Evolutionary conservation across 345 rosid species (phyloP).

Genomic region (Salix brachista): DNA sequence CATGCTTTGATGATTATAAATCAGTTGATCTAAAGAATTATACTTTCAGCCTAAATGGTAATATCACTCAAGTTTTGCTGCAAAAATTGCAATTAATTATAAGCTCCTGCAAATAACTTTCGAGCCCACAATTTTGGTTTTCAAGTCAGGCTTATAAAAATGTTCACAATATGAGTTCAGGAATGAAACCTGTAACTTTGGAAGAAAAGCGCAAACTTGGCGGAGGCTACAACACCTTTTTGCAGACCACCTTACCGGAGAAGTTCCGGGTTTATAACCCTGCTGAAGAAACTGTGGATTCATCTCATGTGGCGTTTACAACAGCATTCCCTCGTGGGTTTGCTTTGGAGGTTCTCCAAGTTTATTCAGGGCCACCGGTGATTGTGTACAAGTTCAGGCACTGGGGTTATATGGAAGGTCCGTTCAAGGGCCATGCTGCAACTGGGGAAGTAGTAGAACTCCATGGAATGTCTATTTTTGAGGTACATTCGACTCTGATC

Average conservation of each 20-base stretch:
- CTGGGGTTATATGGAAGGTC: conserved; percentile 74
- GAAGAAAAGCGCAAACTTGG: conserved; percentile 42
- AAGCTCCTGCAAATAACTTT: background rate
- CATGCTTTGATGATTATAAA: conserved; percentile 33
- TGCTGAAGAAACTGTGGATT: conserved; percentile 28
- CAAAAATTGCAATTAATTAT: background rate
- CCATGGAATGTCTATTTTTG: conserved; percentile 36
- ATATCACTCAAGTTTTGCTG: background rate
- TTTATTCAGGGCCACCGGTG: conserved; percentile 52
- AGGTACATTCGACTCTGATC: conserved; percentile 16
- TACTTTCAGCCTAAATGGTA: conserved; percentile 51
- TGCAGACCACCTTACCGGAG: conserved; percentile 54
- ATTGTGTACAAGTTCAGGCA: conserved; percentile 68
- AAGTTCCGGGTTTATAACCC: conserved; percentile 31
- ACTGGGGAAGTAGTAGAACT: conserved; percentile 48
- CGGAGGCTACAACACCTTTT: conserved; percentile 53
- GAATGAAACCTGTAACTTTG: conserved; percentile 40
- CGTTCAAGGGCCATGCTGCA: conserved; percentile 58
- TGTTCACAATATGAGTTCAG: conserved; percentile 19
- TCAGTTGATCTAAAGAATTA: conserved; percentile 32
- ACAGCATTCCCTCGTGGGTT: conserved; percentile 57
- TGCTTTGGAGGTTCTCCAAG: conserved; percentile 55
- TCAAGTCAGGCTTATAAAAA: background rate
- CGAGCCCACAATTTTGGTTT: no score
- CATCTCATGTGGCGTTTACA: conserved; percentile 39